Conservation (phyloP, 2,329 filamentous ascomycete species). For the Penicillium griseofulvum region DNA sequence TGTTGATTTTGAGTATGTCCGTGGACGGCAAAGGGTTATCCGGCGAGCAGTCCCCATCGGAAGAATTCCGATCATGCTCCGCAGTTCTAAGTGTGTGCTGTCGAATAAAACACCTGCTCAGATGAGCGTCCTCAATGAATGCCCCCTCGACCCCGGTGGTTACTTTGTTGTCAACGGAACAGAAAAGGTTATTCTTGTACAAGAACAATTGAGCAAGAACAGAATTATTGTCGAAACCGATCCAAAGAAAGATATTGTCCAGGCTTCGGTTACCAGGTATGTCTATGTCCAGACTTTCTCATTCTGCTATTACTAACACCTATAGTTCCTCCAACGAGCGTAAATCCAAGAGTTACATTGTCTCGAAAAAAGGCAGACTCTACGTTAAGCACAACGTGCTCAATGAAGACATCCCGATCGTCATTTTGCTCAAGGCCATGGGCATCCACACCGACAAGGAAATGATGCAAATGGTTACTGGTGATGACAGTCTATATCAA, state of each 20-base stretch:
- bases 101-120: constrained; percentile 77
- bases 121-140: constrained; percentile 93
- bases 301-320: constrained; percentile 14
- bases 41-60: constrained; percentile 76
- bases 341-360: constrained; percentile 96
- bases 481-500: constrained; percentile 82
- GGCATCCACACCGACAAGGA: constrained; percentile 93
- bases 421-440: constrained; percentile 88
- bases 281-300: background rate
- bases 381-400: constrained; percentile 90
- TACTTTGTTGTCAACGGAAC: constrained; percentile 98
- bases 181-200: constrained; percentile 97
- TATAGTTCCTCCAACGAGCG: constrained; percentile 89
- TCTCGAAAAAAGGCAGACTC: constrained; percentile 89
- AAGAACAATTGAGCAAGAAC: constrained; percentile 99
- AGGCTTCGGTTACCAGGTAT: constrained; percentile 81
- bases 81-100: constrained; percentile 89
- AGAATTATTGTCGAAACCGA: constrained; percentile 95
- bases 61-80: constrained; percentile 93
- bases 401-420: constrained; percentile 90
- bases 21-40: constrained; percentile 73
- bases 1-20: constrained; percentile 86
- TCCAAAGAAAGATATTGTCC: constrained; percentile 86
- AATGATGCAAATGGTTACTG: constrained; percentile 86
- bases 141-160: constrained; percentile 89